These are phyloP conservation scores for Arabis hirsuta DNA, from an alignment of 345 rosid species.

Conservation along the genomic window DNA sequence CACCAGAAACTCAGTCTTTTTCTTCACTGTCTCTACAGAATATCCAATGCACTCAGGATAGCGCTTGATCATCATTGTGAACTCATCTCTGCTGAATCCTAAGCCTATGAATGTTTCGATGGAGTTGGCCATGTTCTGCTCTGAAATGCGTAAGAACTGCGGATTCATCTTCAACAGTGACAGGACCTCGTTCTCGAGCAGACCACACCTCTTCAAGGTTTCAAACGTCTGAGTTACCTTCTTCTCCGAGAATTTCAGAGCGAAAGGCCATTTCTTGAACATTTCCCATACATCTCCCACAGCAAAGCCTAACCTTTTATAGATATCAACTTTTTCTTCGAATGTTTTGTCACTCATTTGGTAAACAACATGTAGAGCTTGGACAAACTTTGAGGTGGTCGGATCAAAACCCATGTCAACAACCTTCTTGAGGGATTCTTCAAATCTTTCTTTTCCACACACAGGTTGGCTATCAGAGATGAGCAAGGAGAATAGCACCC, in stretches of 20 bases:
- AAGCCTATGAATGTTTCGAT: slow-evolving; percentile 35
- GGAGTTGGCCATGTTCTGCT: slow-evolving; percentile 20
- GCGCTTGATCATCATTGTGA: neutral
- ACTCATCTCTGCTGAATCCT: slow-evolving; percentile 40
- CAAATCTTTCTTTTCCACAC: slow-evolving; percentile 13
- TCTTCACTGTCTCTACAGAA: neutral
- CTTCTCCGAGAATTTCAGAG: slow-evolving; percentile 22
- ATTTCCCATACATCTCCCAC: slow-evolving; percentile 29
- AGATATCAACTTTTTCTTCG: slow-evolving; percentile 4
- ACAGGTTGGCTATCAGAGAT: neutral
- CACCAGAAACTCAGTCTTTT: slow-evolving; percentile 43
- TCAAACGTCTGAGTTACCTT: slow-evolving; percentile 21
- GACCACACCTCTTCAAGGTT: slow-evolving; percentile 2
- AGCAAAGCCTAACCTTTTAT: slow-evolving; percentile 41
- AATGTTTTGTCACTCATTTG: neutral
- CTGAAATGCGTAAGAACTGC: neutral
- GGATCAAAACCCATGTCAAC: slow-evolving; percentile 43
- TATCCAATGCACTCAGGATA: neutral
- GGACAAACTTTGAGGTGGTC: slow-evolving; percentile 8
- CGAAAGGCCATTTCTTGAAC: slow-evolving; percentile 34
- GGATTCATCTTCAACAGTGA: neutral
- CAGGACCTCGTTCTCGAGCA: neutral
- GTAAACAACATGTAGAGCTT: slow-evolving; percentile 18
- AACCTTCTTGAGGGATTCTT: slow-evolving; percentile 2
- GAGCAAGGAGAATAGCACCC: neutral